A percentile compares a stretch with the other conserved stretches of the same genome.
Conservation (phyloP, 2,329 filamentous ascomycete genomes). For the Fusarium liriodendri region DNA sequence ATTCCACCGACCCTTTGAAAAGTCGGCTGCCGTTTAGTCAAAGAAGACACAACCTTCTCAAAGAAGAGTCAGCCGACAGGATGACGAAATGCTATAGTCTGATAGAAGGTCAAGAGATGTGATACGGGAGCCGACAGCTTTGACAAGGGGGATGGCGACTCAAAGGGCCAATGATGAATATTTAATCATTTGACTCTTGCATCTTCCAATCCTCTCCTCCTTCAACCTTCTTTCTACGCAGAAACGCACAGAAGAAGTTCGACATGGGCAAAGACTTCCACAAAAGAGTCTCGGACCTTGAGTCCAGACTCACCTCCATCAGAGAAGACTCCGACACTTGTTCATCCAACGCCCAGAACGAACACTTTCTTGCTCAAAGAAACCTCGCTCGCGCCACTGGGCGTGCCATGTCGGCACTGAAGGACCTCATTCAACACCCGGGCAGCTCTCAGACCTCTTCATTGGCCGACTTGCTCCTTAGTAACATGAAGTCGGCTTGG, state of each 20-base stretch:
- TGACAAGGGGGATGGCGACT: neutral
- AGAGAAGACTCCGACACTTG: neutral
- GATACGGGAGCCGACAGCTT: neutral
- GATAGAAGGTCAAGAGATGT: too few species aligned
- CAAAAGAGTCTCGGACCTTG: neutral
- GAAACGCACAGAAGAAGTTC: neutral
- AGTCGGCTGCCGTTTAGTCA: neutral
- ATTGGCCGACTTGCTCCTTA: neutral
- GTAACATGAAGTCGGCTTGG: neutral
- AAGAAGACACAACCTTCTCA: neutral
- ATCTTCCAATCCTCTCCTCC: neutral
- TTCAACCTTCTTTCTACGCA: neutral
- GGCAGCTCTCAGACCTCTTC: neutral
- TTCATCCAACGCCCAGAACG: neutral
- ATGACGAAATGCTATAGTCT: neutral
- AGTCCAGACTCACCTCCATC: neutral
- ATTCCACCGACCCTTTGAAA: accelerated
- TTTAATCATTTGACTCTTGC: neutral
- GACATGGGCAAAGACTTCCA: neutral
- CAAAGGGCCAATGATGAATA: neutral
- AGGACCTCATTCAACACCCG: neutral
- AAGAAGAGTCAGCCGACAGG: neutral
- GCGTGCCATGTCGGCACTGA: neutral
- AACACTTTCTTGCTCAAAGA: neutral
- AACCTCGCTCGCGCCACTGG: neutral